Percentiles rank a stretch among this genome's conserved stretches.
Evolutionary conservation across 2,329 filamentous ascomycete species (phyloP).

Genomic region (Fusarium goolgardi): DNA sequence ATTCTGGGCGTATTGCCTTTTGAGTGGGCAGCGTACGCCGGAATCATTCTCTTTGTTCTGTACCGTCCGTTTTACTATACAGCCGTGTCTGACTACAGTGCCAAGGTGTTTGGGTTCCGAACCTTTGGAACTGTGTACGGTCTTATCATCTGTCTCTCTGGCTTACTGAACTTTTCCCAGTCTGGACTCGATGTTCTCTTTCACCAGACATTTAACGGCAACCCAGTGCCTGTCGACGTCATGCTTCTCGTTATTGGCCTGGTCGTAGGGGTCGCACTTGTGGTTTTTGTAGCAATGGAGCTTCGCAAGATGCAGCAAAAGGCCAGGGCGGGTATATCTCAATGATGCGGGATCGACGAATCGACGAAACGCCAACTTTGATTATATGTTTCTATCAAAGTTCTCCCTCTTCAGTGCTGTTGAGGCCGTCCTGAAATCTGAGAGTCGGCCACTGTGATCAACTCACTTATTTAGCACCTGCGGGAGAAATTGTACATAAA

Average conservation of each 20-base stretch:
- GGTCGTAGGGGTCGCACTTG: conserved; percentile 72
- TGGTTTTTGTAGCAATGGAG: conserved; percentile 70
- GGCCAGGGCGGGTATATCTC: conserved; percentile 41
- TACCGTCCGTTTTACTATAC: conserved; percentile 94
- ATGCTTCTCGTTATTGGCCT: conserved; percentile 72
- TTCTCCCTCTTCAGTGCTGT: neutral
- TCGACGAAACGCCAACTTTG: too few species aligned
- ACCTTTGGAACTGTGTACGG: conserved; percentile 97
- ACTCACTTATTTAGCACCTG: neutral
- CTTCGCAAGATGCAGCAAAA: conserved; percentile 51
- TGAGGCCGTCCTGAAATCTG: neutral
- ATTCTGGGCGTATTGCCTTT: conserved; percentile 78
- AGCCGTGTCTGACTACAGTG: conserved; percentile 86
- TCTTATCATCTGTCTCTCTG: conserved; percentile 86
- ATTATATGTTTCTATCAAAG: neutral
- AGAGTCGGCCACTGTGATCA: neutral
- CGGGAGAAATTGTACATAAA: neutral
- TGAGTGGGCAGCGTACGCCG: conserved; percentile 77
- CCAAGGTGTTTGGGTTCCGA: conserved; percentile 91
- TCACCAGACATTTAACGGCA: conserved; percentile 74
- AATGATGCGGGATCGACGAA: conserved; percentile 10
- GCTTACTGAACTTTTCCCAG: conserved; percentile 86
- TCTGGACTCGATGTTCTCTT: conserved; percentile 82
- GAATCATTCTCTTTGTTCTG: conserved; percentile 82
- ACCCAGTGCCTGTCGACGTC: conserved; percentile 83